Conservation (phyloP, 129 eudicot genomes). For the Centaurea solstitialis region DNA sequence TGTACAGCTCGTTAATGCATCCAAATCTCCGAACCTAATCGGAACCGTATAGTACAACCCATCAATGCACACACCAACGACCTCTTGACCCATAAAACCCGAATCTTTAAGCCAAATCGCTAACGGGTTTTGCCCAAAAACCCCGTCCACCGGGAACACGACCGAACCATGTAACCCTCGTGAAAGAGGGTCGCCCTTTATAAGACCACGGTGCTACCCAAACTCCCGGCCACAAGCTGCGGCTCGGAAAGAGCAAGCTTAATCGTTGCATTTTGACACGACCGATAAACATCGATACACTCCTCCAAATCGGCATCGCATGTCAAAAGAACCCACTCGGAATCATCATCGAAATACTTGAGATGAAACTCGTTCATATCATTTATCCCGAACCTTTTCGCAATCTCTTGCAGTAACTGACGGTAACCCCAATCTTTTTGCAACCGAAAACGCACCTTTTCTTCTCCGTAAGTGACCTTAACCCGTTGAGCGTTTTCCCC, state of each 20-base stretch:
- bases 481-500: conserved; percentile 41
- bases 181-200: not conserved
- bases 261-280: conserved; percentile 51
- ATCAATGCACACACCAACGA: conserved; percentile 13
- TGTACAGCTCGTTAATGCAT: conserved; percentile 17
- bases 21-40: not conserved
- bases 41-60: conserved; percentile 5
- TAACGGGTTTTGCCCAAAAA: conserved; percentile 5
- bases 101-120: not conserved
- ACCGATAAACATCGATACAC: conserved; percentile 65
- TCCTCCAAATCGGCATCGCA: conserved; percentile 90
- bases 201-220: conserved; percentile 50
- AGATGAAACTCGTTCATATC: conserved; percentile 53
- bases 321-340: conserved; percentile 88
- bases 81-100: not conserved
- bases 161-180: not conserved
- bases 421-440: conserved; percentile 57
- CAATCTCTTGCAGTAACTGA: conserved; percentile 54
- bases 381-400: conserved; percentile 58
- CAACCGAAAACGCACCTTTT: conserved; percentile 74
- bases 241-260: conserved; percentile 56
- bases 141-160: not conserved
- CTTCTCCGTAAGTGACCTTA: conserved; percentile 79
- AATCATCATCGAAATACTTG: conserved; percentile 92
- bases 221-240: conserved; percentile 55